Evolutionary conservation across 306 rosid species (phyloP), one percentile per base, ranked within the genome.

Genomic region (Glycyrrhiza uralensis): DNA sequence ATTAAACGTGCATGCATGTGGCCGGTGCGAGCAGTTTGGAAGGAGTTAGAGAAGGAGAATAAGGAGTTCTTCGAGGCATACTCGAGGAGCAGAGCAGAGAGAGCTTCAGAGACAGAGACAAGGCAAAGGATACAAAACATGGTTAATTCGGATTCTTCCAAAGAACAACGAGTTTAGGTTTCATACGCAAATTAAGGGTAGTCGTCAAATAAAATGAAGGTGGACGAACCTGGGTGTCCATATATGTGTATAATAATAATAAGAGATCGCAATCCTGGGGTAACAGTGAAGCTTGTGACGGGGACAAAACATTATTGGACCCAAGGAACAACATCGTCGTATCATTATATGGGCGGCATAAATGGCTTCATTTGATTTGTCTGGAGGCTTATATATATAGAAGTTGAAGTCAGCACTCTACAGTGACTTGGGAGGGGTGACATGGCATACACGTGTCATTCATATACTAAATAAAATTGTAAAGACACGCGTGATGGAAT

Each of bases 31-130:
- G 15, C 85, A 94, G 99, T 94, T 67, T 94, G 97, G 99, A 91
- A 84, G 76, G 99, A 91, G 81, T 33, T 94, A 30, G 97, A 88
- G 87, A 91, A 91, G 78, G 99, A 86, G 89, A 94, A 94, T 82
- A 88, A 85, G 87, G 97, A 89, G 62, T 94, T 91, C 80, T 94
- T 94, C 38, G 89, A 94, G 83, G 83, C 83, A 2, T 94, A 94
- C 68, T 9, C 33, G 5, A 89, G 72, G 46, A 74, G 51, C 62
- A 89, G 78, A 74, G 76, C 54, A 45, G 78, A 79, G 20, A 71
- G 63, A 54, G 80, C 23, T n/a, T 80, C 83, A 3, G 79, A 77
- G 59, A 30, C 19, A 52, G 87, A 82, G 66, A 76, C 76, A 60
- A 75, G 69, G 66, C 74, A 75, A 45, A 82, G 84, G 70, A 80